Base-by-base conservation (phyloP, 2,329 filamentous ascomycete genomes). In the Corynespora cassiicola region DNA sequence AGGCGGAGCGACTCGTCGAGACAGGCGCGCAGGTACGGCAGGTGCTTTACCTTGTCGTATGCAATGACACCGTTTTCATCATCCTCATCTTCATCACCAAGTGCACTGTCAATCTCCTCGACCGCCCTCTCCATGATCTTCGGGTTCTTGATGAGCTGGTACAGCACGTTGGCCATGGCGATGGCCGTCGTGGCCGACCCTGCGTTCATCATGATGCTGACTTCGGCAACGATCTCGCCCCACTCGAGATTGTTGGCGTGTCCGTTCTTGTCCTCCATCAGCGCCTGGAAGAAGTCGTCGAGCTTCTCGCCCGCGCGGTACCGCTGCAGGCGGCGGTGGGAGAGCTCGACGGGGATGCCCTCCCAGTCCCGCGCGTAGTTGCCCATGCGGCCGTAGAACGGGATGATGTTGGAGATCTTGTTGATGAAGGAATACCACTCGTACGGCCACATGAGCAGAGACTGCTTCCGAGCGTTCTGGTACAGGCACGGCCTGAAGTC, bases 191-290 rank as follows among this genome's bases (percentile, higher is more conserved):
- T 81, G 14, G 73, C 75, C 3, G 66, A 72, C 5, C 78, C 78
- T 1, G 78, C 79, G 45, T 63, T 63, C 58, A 63, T 59, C 71
- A 81, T 81, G 54, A 75, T 78, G 28, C 58, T 69, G 16, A 79
- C 66, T 50, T 84, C 79, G 9, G 79, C 78, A 1, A 79, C 72
- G 6, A 82, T 75, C 57, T 84, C 80, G 16, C 80, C 79, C 72
- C 72, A 79, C 42, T 81, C 76, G 2, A 83, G 71, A 23, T 72
- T 71, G 36, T 75, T 68, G 1, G 70, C 57, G 6, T 60, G 56
- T 0, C 73, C 71, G 24, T 71, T 71, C 45, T 74, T 75, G 44
- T 74, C 71, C 30, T 76, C 75, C 75, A 84, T 79, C 5, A 83
- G 56, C 1, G 72, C 70, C 35, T 75, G 68, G 66, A 84, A 82